Conservation (phyloP, 371 early-diverging fungal genomes). For the Mucor saturninus region DNA sequence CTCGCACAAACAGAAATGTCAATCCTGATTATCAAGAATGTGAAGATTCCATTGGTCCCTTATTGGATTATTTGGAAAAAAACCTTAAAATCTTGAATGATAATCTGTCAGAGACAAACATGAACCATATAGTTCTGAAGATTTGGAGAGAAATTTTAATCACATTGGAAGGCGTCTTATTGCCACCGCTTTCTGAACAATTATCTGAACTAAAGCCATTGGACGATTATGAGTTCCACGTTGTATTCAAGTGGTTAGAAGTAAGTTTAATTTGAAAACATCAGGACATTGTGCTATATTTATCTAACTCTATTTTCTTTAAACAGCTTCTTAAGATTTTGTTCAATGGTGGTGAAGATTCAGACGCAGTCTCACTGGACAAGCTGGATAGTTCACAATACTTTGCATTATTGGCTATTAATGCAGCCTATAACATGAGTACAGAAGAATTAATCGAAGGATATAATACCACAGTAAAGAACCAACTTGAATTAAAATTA, state of each 20-base stretch:
- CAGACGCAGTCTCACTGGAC: constrained; percentile 77
- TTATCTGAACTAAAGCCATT: constrained; percentile 65
- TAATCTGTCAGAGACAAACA: constrained; percentile 77
- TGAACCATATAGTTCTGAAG: constrained; percentile 78
- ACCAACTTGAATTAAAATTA: constrained; percentile 42
- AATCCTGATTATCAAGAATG: constrained; percentile 70
- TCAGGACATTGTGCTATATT: not conserved
- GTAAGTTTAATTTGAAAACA: constrained; percentile 30
- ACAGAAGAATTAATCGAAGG: constrained; percentile 66
- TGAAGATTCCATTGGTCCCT: constrained; percentile 72
- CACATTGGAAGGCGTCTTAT: constrained; percentile 71
- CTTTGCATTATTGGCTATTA: constrained; percentile 65
- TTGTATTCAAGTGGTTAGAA: constrained; percentile 78
- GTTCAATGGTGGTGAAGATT: constrained; percentile 88
- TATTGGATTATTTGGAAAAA: constrained; percentile 89
- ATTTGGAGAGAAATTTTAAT: constrained; percentile 89
- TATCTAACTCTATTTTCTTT: constrained; percentile 7
- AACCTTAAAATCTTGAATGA: constrained; percentile 81
- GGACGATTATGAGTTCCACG: constrained; percentile 71
- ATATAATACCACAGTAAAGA: constrained; percentile 55
- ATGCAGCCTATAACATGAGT: constrained; percentile 64
- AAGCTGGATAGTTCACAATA: constrained; percentile 81
- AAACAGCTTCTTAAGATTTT: constrained; percentile 78
- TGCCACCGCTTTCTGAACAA: constrained; percentile 82
- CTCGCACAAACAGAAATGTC: constrained; percentile 34